phyloP scores from a whole-genome alignment of 331 rosid species.

The Cydonia oblonga region DNA sequence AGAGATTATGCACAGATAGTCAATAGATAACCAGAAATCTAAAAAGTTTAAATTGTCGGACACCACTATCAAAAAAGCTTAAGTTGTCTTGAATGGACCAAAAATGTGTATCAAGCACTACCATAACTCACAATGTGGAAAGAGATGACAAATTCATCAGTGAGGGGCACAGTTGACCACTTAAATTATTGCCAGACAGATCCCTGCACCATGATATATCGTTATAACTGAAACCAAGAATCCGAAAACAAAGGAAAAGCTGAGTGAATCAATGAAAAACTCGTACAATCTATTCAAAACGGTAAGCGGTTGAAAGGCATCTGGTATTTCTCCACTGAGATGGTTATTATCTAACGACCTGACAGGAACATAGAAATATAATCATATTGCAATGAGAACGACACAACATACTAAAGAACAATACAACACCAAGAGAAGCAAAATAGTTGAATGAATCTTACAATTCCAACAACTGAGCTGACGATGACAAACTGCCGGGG shows the following conservation, averaged over 20 bases:
- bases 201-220: constrained; percentile 32
- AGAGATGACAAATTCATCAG: constrained; percentile 48
- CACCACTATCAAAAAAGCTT: neutral
- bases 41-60: neutral
- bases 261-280: constrained; percentile 8
- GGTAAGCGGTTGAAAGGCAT: constrained; percentile 42
- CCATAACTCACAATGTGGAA: constrained; percentile 43
- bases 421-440: neutral
- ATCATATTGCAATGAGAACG: neutral
- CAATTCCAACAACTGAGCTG: constrained; percentile 37
- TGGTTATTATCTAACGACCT: constrained; percentile 47
- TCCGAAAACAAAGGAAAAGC: constrained; percentile 1
- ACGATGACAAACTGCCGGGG: constrained; percentile 31
- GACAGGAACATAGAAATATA: constrained; percentile 1
- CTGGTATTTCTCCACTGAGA: constrained; percentile 44
- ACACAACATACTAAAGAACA: neutral
- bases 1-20: neutral
- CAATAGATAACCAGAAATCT: neutral
- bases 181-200: constrained; percentile 52
- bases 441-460: constrained; percentile 20
- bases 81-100: neutral
- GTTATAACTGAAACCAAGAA: constrained; percentile 5
- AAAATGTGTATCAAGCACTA: neutral
- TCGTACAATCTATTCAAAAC: constrained; percentile 42
- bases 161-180: constrained; percentile 61